Base-by-base conservation (phyloP, 495 filamentous ascomycete genomes). In the Jackrogersella multiformis region DNA sequence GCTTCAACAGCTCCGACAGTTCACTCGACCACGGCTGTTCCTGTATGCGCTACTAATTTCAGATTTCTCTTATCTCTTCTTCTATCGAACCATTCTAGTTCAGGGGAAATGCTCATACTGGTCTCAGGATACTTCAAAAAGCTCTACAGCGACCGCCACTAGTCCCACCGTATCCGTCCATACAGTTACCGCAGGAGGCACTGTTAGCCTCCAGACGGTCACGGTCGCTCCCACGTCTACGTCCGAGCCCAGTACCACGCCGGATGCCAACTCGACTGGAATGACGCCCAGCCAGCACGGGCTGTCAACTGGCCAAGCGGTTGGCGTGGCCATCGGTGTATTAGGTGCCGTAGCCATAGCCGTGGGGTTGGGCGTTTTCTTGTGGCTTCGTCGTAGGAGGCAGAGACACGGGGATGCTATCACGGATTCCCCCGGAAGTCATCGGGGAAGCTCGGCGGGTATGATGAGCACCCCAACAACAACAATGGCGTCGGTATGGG, bases 241-340 rank as follows among this genome's bases (percentile, higher is more conserved):
- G 9, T 23, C 41, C 12, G 36, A 18, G n/a, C 16, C 63, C 3
- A 44, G 18, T 2, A 16, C 42, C 12, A 38, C 41, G n/a, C 44
- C 72, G 0, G 74, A 69, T 24, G 61, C 57, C 6, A 39, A 64
- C 32, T 60, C 63, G 8, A 38, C 45, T n/a, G 64, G 46, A 15
- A 20, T 60, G 26, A 24, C 36, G 9, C 3, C 69, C 0, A 69
- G 32, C 16, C 56, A 65, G 9, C 59, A 66, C 21, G 77, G 78
- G 0, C 76, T 80, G 4, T 53, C 69, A 3, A 65, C 70, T 0
- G 81, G 77, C 7, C 72, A 75, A 4, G 73, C 74, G 9, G 81
- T 71, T 18, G 81, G 81, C 15, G 78, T 83, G 4, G 80, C 70
- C 18, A 60, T 83, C 3, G 81, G 80, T 44, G 74, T 82, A 20